Conservation (phyloP, 331 rosid genomes). For the Prunus yedoensis region DNA sequence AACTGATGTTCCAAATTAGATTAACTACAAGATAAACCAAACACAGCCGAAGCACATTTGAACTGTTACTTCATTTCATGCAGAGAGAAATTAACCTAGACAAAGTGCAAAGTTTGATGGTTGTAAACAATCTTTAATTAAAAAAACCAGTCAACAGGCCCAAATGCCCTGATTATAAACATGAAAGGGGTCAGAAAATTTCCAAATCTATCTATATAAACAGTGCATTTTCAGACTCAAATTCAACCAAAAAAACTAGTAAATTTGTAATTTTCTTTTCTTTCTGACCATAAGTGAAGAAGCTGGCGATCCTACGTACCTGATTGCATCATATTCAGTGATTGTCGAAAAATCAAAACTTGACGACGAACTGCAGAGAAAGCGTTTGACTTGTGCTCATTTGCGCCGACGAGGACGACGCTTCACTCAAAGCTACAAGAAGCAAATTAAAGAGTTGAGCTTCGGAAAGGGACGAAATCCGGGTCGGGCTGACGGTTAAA, state of each 20-base stretch:
- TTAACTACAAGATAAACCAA: not conserved
- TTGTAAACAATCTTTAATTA: not conserved
- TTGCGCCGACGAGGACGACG: not conserved
- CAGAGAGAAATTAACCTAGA: not conserved
- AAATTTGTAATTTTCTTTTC: not conserved
- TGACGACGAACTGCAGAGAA: constrained; percentile 10
- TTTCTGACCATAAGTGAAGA: not conserved
- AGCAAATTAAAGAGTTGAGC: not conserved
- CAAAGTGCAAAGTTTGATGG: not conserved
- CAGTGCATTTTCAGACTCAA: not conserved
- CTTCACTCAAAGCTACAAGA: too few species aligned
- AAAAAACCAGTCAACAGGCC: not conserved
- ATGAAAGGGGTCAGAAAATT: not conserved
- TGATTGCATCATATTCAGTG: constrained; percentile 35
- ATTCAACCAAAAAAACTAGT: not conserved
- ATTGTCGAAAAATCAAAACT: constrained; percentile 18
- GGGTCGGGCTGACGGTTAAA: too few species aligned
- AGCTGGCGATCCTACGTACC: constrained; percentile 19
- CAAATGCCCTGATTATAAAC: not conserved
- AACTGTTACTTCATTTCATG: not conserved
- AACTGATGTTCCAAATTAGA: not conserved
- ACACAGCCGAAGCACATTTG: not conserved
- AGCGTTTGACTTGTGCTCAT: constrained; percentile 18
- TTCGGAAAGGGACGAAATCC: not conserved
- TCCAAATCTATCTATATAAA: not conserved